Evolutionary conservation across 441 rosid genomes (phyloP).

Genomic region (Euphorbia schlechtendalii): DNA sequence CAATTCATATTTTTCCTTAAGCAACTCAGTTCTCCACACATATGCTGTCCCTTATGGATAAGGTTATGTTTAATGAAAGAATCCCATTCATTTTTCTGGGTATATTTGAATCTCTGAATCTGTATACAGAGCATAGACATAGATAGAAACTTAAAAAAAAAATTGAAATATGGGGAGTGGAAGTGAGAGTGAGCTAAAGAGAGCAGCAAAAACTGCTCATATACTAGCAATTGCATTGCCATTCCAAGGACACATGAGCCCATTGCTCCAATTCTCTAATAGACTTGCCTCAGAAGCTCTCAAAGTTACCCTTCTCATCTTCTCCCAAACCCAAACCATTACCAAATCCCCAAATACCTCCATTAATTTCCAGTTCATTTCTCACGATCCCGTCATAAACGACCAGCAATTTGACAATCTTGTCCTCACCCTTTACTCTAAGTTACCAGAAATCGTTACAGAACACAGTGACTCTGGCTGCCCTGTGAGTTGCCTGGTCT

Average conservation of each 20-base stretch:
- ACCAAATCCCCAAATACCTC: background rate
- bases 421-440: background rate
- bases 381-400: background rate
- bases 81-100: too few species aligned
- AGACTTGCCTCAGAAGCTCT: slow-evolving; percentile 31
- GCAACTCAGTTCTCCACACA: too few species aligned
- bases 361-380: background rate
- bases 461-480: too few species aligned
- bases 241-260: slow-evolving; percentile 44
- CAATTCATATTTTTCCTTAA: too few species aligned
- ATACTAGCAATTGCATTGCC: slow-evolving; percentile 35
- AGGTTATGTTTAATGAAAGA: too few species aligned
- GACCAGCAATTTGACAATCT: background rate
- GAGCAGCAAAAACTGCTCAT: slow-evolving; percentile 20
- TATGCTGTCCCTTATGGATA: too few species aligned
- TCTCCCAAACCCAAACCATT: background rate
- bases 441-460: background rate
- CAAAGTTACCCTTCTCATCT: slow-evolving; percentile 28
- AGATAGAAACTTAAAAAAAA: too few species aligned
- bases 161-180: slow-evolving; percentile 11
- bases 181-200: background rate
- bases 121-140: too few species aligned
- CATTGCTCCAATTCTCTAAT: slow-evolving; percentile 40
- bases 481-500: slow-evolving; percentile 17
- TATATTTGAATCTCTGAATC: too few species aligned